Conservation (phyloP, 2,329 filamentous ascomycete species). For the Metarhizium sp. region DNA sequence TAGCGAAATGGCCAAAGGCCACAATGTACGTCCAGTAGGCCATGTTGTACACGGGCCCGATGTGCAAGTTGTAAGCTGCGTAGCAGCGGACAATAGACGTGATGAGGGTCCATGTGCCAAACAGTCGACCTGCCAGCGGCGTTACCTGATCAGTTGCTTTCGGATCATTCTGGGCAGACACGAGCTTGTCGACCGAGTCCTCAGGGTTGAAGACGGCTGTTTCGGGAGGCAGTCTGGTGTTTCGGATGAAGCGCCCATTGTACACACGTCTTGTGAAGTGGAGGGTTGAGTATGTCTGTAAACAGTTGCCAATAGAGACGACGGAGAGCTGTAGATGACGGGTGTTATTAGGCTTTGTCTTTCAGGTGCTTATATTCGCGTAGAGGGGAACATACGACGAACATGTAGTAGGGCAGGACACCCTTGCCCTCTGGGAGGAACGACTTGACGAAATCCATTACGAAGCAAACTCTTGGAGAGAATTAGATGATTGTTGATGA, state of each 20-base stretch:
- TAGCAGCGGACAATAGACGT: conserved; percentile 70
- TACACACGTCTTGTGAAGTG: conserved; percentile 84
- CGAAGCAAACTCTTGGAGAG: not conserved
- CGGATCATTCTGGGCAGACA: conserved; percentile 33
- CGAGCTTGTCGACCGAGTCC: conserved; percentile 43
- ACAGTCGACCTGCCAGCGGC: conserved; percentile 66
- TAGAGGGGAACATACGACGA: conserved; percentile 30
- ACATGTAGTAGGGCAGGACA: conserved; percentile 49
- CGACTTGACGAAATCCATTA: conserved; percentile 36
- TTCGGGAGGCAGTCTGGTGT: conserved; percentile 32
- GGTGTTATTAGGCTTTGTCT: not conserved
- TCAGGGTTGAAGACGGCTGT: conserved; percentile 37
- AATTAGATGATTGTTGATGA: not conserved
- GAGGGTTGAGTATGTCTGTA: conserved; percentile 75
- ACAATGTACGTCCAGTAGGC: conserved; percentile 74
- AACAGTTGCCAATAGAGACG: conserved; percentile 72
- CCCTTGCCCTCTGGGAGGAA: conserved; percentile 42
- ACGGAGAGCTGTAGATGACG: conserved; percentile 56
- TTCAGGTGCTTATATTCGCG: not conserved
- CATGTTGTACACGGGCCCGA: conserved; percentile 67
- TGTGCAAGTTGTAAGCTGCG: conserved; percentile 71
- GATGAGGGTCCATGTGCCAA: conserved; percentile 82
- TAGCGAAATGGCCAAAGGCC: conserved; percentile 68
- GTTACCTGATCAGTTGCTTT: conserved; percentile 54
- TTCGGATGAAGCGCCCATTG: conserved; percentile 51